A percentile compares a stretch with the other conserved stretches of the same genome.
Evolutionary conservation across 1,284 basidiomycete genomes (phyloP).

Genomic region (Fomitiporia mediterranea): DNA sequence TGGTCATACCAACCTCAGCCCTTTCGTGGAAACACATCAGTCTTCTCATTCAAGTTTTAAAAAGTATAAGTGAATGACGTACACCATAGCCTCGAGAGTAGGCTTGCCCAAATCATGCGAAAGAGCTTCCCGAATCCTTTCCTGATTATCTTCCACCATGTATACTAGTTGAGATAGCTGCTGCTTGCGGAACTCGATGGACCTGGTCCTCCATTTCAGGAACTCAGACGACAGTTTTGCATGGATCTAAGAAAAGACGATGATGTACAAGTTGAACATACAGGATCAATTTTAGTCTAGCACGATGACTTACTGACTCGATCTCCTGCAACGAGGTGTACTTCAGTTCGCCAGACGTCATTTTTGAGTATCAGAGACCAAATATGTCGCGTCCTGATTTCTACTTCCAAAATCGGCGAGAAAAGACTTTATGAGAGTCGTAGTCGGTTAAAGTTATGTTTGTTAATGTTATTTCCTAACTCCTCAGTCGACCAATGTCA

Average conservation of each 20-base stretch:
- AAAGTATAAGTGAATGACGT: conserved; percentile 25
- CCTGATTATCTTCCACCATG: conserved; percentile 59
- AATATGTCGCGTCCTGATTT: too few relatives aligned
- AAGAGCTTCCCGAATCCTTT: conserved; percentile 53
- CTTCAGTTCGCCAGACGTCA: conserved; percentile 5
- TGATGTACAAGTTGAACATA: neutral
- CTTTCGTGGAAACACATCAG: conserved; percentile 31
- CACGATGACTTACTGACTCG: neutral
- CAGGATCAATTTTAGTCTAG: neutral
- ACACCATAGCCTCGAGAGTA: conserved; percentile 52
- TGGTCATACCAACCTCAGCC: conserved; percentile 48
- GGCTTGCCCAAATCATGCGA: conserved; percentile 54
- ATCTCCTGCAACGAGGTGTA: conserved; percentile 15
- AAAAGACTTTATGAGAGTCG: too few relatives aligned
- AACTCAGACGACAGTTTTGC: conserved; percentile 47
- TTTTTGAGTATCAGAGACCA: too few relatives aligned
- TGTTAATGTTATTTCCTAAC: too few relatives aligned
- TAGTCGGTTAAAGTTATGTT: too few relatives aligned
- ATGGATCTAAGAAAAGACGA: conserved; percentile 41
- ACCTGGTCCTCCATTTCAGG: conserved; percentile 53
- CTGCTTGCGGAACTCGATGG: conserved; percentile 57
- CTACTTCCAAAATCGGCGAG: too few relatives aligned
- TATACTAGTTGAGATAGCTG: conserved; percentile 65
- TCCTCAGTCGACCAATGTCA: too few relatives aligned
- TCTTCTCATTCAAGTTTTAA: neutral